phyloP scores from a whole-genome alignment of 345 rosid species.

The Passiflora organensis region DNA sequence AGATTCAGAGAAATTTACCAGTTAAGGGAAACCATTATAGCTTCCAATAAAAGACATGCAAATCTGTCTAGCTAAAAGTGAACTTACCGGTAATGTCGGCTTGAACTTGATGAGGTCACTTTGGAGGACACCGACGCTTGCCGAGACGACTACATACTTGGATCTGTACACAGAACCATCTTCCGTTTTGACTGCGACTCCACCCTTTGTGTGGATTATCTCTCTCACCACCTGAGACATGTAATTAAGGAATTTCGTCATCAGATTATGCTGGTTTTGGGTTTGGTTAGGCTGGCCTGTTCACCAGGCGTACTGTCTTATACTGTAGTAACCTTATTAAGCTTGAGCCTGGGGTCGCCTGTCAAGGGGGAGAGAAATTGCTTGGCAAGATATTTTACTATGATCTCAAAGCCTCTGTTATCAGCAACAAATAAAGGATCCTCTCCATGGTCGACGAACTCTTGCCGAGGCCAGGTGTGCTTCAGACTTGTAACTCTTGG shows the following conservation, averaged over 20 bases:
- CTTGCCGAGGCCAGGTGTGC: conserved; percentile 20
- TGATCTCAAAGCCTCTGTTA: conserved; percentile 23
- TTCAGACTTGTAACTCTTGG: conserved; percentile 29
- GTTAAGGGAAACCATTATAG: neutral
- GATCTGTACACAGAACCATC: conserved; percentile 26
- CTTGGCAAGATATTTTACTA: conserved; percentile 22
- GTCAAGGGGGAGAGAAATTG: conserved; percentile 17
- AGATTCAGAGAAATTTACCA: too few relatives aligned
- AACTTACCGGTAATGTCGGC: conserved; percentile 23
- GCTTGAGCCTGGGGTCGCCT: conserved; percentile 26
- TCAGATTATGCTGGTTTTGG: too few relatives aligned
- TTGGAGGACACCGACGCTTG: conserved; percentile 31
- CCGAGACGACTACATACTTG: conserved; percentile 25
- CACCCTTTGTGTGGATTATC: conserved; percentile 15
- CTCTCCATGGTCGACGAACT: conserved; percentile 19
- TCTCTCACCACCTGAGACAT: conserved; percentile 15
- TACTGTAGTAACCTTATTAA: conserved; percentile 20
- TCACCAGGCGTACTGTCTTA: neutral
- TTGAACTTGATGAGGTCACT: conserved; percentile 25
- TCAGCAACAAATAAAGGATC: conserved; percentile 27
- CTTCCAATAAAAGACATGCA: neutral
- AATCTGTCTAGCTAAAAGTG: neutral
- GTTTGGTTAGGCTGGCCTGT: too few relatives aligned
- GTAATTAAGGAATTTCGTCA: neutral
- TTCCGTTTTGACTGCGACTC: conserved; percentile 23